These are phyloP conservation scores for Ceratobasidium sp. DNA, from an alignment of 1,284 basidiomycete species.

Conservation along the genomic window DNA sequence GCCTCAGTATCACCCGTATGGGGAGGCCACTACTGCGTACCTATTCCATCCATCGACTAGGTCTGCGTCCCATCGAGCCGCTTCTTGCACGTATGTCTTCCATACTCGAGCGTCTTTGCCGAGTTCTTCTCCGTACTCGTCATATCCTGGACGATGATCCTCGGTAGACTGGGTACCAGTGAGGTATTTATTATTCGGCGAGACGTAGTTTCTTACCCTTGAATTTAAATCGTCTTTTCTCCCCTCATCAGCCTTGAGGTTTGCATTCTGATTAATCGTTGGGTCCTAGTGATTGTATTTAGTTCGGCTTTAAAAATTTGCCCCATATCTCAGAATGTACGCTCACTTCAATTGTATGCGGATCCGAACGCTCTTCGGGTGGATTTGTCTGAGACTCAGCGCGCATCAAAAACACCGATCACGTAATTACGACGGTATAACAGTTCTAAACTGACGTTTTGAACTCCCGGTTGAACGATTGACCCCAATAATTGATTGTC, in stretches of 20 bases:
- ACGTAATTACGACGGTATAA: too few species aligned
- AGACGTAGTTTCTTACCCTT: background rate
- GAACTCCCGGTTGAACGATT: too few species aligned
- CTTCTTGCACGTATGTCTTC: constrained; percentile 31
- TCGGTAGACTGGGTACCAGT: background rate
- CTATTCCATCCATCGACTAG: constrained; percentile 28
- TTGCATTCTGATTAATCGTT: background rate
- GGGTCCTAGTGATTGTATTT: background rate
- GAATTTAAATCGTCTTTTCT: background rate
- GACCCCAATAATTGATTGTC: too few species aligned
- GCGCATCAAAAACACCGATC: too few species aligned
- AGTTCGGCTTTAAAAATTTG: too few species aligned
- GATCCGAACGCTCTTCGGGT: too few species aligned
- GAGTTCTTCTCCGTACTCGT: constrained; percentile 20
- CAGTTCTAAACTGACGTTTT: too few species aligned
- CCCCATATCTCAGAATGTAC: too few species aligned
- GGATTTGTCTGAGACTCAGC: too few species aligned
- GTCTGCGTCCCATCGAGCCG: background rate
- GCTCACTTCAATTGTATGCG: too few species aligned
- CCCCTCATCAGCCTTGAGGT: background rate
- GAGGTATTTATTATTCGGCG: background rate
- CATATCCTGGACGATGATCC: constrained; percentile 6
- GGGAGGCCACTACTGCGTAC: background rate
- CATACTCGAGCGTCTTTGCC: constrained; percentile 26
- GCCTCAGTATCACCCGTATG: background rate